These are phyloP conservation scores for Leccinum variicolor DNA, from an alignment of 768 basidiomycete genomes.

Conservation along the genomic window DNA sequence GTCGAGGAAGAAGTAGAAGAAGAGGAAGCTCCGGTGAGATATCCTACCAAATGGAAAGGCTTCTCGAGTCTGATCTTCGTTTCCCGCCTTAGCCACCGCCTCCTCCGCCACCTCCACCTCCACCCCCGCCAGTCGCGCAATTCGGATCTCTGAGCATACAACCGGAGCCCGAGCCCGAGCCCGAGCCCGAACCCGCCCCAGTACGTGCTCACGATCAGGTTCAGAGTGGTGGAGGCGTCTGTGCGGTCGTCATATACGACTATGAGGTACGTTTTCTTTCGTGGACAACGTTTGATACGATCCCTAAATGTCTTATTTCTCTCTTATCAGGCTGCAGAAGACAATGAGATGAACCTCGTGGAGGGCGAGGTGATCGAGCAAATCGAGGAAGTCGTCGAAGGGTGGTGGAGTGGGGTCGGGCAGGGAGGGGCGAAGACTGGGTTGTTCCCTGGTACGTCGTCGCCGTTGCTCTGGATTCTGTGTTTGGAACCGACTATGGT, in stretches of 20 bases:
- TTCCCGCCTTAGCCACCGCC: constrained; percentile 20
- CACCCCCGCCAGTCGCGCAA: constrained; percentile 38
- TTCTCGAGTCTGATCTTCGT: background rate
- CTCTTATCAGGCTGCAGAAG: constrained; percentile 60
- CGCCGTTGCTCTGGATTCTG: background rate
- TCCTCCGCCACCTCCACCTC: constrained; percentile 32
- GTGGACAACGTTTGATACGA: background rate
- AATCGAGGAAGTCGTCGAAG: constrained; percentile 81
- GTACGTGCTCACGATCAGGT: constrained; percentile 10
- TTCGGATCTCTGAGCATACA: constrained; percentile 25
- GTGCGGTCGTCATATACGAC: constrained; percentile 75
- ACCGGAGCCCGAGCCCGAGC: constrained; percentile 41
- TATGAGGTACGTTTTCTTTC: constrained; percentile 53
- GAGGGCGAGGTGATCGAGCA: constrained; percentile 84
- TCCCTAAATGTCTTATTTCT: background rate
- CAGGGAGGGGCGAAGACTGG: constrained; percentile 64
- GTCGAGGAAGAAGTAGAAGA: constrained; percentile 12
- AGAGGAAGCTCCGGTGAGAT: constrained; percentile 9
- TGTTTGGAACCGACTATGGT: background rate
- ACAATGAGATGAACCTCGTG: constrained; percentile 76
- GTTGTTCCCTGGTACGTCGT: constrained; percentile 74
- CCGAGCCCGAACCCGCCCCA: constrained; percentile 32
- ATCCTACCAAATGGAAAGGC: background rate
- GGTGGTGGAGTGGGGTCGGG: constrained; percentile 88
- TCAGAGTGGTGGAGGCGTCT: constrained; percentile 43